Evolutionary conservation across 176 grass and related monocot species (phyloP), one percentile per base, ranked within the genome.

Genomic region (Eleusine indica): DNA sequence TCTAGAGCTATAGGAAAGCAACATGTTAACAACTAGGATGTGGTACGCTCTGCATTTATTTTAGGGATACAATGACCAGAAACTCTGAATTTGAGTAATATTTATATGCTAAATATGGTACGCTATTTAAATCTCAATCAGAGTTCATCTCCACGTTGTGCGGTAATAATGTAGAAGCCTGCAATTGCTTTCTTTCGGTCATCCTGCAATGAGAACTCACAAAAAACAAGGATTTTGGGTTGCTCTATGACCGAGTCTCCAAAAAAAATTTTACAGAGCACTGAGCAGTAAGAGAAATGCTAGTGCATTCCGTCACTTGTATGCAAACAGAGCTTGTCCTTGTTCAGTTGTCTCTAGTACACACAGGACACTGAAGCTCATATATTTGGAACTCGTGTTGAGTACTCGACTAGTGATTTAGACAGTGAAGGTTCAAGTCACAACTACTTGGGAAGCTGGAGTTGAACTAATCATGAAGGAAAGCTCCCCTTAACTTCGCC

Each of bases 371-470:
- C 68, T 68, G 60, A 74, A 58, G 68, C 68, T 63, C 78, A 42
- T 68, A 75, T 14, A 52, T 63, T 88, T 22, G 48, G 70, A 52
- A 77, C 56, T 67, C 79, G 76, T 91, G 83, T 57, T 47, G 47
- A 77, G 67, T 82, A 91, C 87, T 87, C 86, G 77, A 88, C 82
- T 32, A 42, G 66, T 85, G 89, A 97, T 76, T 49, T 82, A 57
- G 86, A 97, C 79, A 74, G 79, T 80, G 77, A 74, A 77, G 77
- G 80, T 70, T 70, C 40, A 77, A 87, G 94, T 97, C 91, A 65
- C 66, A 97, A 92, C 91, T 80, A 92, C 92, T 80, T 22, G 14
- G 82, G 82, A 82, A 74, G 76, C 81, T 54, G 85, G 85, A 76
- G 82, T 90, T 88, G 40, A 86, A 68, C 77, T 79, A 85, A 81